Percentiles rank a stretch among this genome's conserved stretches.
These are phyloP conservation scores for Trichoderma sp. DNA, from an alignment of 2,329 filamentous ascomycete species.

Conservation along the genomic window DNA sequence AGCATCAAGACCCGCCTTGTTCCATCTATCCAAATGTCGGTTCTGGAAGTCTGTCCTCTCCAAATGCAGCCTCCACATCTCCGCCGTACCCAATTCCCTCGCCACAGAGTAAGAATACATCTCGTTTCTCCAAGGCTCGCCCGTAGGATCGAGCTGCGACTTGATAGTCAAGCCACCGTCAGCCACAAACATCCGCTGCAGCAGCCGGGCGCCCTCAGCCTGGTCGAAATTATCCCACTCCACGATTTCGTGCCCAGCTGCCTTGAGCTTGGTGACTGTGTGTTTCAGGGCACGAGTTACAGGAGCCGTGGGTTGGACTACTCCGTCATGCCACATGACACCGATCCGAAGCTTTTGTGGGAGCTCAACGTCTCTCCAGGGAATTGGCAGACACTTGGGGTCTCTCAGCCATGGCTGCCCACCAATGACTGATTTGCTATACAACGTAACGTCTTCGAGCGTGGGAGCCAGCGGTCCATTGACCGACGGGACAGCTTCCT, in stretches of 20 bases:
- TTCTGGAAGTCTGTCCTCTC: constrained; percentile 53
- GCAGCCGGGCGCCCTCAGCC: constrained; percentile 42
- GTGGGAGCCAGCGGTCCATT: constrained; percentile 65
- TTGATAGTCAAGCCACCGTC: constrained; percentile 51
- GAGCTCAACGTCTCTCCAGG: constrained; percentile 51
- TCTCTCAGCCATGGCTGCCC: constrained; percentile 60
- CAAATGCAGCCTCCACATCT: constrained; percentile 54
- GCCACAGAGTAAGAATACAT: constrained; percentile 43
- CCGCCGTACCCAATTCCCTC: constrained; percentile 46
- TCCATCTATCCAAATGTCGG: constrained; percentile 52
- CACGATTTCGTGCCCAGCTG: constrained; percentile 55
- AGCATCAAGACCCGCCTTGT: constrained; percentile 58
- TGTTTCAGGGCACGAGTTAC: constrained; percentile 59
- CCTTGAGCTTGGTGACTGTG: constrained; percentile 49
- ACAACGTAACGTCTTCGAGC: constrained; percentile 59
- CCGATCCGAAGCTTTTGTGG: constrained; percentile 56
- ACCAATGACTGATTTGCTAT: constrained; percentile 56
- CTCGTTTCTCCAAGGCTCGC: constrained; percentile 49
- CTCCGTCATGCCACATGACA: constrained; percentile 67
- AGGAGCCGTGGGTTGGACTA: constrained; percentile 68
- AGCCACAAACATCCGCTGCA: constrained; percentile 53
- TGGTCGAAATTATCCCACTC: constrained; percentile 55
- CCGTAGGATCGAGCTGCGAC: constrained; percentile 45
- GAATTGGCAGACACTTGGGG: constrained; percentile 61
- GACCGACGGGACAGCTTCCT: constrained; percentile 66